Conservation (phyloP, 305 asterid genomes). For the Fraxinus sp. region DNA sequence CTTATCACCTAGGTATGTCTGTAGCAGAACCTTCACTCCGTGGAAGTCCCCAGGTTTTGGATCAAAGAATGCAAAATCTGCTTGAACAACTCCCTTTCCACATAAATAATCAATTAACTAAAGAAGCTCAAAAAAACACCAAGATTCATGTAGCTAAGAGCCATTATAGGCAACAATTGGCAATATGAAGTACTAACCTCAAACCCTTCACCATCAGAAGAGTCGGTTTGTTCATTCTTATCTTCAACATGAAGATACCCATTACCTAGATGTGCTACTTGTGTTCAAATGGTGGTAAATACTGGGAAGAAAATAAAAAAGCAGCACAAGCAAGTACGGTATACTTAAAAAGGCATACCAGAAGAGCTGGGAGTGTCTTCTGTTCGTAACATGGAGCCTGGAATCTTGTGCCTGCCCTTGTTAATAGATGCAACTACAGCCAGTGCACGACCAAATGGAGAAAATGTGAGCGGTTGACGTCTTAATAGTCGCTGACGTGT, state of each 20-base stretch:
- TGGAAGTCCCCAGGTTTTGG: slow-evolving; percentile 85
- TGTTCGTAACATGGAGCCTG: slow-evolving; percentile 29
- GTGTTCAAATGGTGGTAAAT: slow-evolving; percentile 9
- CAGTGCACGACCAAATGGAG: slow-evolving; percentile 66
- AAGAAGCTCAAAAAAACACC: neutral
- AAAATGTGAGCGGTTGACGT: slow-evolving; percentile 50
- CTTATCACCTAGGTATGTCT: slow-evolving; percentile 64
- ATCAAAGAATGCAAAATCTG: slow-evolving; percentile 85
- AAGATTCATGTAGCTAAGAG: neutral
- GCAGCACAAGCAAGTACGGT: slow-evolving; percentile 14
- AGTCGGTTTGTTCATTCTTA: slow-evolving; percentile 31
- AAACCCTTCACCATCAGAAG: slow-evolving; percentile 65
- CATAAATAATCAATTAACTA: slow-evolving; percentile 16
- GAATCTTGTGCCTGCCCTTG: slow-evolving; percentile 34
- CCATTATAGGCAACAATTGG: slow-evolving; percentile 1
- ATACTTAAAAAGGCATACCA: slow-evolving; percentile 34
- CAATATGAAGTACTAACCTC: slow-evolving; percentile 46
- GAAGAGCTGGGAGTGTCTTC: slow-evolving; percentile 35
- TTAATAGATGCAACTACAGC: slow-evolving; percentile 42
- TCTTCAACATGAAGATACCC: slow-evolving; percentile 31
- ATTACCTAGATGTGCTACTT: slow-evolving; percentile 33
- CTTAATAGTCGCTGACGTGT: slow-evolving; percentile 26
- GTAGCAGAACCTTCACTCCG: slow-evolving; percentile 82
- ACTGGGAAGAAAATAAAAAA: neutral
- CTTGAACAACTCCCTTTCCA: slow-evolving; percentile 73